These are phyloP conservation scores for Lachnellula suecica DNA, from an alignment of 2,329 filamentous ascomycete species.

Conservation along the genomic window DNA sequence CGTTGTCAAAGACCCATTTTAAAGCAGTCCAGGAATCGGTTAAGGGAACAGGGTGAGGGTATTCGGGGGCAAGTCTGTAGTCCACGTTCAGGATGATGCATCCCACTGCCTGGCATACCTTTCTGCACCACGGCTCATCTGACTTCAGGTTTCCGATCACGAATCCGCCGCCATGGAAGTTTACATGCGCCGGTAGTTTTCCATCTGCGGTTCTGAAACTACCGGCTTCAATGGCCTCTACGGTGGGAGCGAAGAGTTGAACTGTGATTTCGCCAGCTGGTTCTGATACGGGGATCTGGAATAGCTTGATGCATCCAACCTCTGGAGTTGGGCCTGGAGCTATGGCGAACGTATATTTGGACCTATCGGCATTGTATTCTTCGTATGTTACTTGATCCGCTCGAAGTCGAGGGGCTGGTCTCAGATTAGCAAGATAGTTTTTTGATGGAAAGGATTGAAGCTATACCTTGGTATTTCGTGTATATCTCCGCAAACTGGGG, in stretches of 20 bases:
- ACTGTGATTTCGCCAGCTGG: slow-evolving; percentile 20
- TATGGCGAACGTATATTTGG: slow-evolving; percentile 23
- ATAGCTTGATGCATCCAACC: slow-evolving; percentile 13
- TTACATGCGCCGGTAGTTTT: slow-evolving; percentile 20
- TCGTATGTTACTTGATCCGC: slow-evolving; percentile 25
- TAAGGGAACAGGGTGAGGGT: slow-evolving; percentile 43
- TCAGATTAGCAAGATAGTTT: not conserved
- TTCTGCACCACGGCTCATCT: slow-evolving; percentile 23
- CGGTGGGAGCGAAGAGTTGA: slow-evolving; percentile 18
- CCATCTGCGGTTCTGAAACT: slow-evolving; percentile 10
- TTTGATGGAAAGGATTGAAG: not conserved
- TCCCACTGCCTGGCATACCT: slow-evolving; percentile 18
- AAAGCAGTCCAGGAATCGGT: slow-evolving; percentile 45
- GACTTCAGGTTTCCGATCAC: slow-evolving; percentile 19
- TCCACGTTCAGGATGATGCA: slow-evolving; percentile 39
- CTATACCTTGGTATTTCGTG: slow-evolving; percentile 22
- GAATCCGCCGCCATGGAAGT: slow-evolving; percentile 24
- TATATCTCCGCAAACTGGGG: slow-evolving; percentile 23
- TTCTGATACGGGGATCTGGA: slow-evolving; percentile 13
- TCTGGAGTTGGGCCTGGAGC: slow-evolving; percentile 15
- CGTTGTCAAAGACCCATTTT: slow-evolving; percentile 35
- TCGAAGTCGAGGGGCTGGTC: slow-evolving; percentile 16
- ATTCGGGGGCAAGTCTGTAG: slow-evolving; percentile 44
- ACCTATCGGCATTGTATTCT: slow-evolving; percentile 22
- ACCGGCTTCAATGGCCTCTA: slow-evolving; percentile 13